Evolutionary conservation across 1,284 basidiomycete species (phyloP), one percentile per base, ranked within the genome.

Genomic region (Vanrija humicola): DNA sequence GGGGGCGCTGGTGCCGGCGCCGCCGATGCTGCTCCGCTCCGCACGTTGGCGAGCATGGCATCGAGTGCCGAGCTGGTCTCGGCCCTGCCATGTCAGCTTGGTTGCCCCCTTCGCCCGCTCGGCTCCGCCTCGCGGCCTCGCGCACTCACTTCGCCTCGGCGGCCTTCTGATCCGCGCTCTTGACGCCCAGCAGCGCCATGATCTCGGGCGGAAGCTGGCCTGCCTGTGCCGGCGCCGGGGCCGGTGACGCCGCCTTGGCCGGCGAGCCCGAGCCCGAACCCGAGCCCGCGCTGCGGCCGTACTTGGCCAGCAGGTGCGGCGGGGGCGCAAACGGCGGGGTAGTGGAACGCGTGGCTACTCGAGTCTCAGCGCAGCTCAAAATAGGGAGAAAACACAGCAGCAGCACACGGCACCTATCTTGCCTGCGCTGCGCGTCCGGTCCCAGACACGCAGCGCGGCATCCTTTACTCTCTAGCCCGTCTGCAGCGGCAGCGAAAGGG

Each of bases 171-270:
- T 66, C 59, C 1, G 64, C 62, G 19, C 65, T 23, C 40, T 52
- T 54, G 14, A 72, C 65, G 9, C 73, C 73, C 12, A 75, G 62
- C 48, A 75, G 54, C 52, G 70, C 69, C 54, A 65, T 65, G 39
- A 75, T 69, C 53, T 72, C 69, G 5, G 70, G 67, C 38, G 73
- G 73, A 21, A 75, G 54, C 46, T 56, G 56, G 12, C 57, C 60
- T 16, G 61, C 40, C 48, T 38, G 29, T 4, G 28, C 21, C 0
- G 51, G 38, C 28, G 54, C 45, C 0, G 43, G 43, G n/a, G 56
- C 39, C 15, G 47, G 38, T 7, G 34, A 10, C 18, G 51, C 28
- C 40, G 46, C 23, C 39, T 18, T 10, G 19, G 47, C 10, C 19
- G 52, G 52, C 21, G 43, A 38, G 5, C 46, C 46, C 3, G 23